Evolutionary conservation across 2,329 filamentous ascomycete genomes (phyloP).

Genomic region (Penicillium janthinellum): DNA sequence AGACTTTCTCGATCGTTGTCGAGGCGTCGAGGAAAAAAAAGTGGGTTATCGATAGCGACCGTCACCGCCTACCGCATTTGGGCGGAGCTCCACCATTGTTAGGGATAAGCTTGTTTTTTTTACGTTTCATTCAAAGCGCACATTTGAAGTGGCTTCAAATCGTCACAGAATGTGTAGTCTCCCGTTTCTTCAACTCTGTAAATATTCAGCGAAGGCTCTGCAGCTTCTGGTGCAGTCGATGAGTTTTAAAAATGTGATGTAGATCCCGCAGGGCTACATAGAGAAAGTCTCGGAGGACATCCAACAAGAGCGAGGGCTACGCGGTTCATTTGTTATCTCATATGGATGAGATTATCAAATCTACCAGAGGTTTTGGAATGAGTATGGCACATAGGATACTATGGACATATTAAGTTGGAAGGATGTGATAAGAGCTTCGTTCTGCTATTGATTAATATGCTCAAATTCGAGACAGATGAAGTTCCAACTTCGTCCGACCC

Average conservation of each 20-base stretch:
- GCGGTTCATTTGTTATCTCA: background rate
- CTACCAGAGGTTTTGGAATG: background rate
- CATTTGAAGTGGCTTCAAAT: too few species aligned
- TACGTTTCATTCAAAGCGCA: background rate
- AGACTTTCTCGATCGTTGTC: slow-evolving; percentile 10
- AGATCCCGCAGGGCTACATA: background rate
- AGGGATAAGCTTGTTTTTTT: background rate
- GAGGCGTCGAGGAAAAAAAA: slow-evolving; percentile 26
- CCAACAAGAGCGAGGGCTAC: background rate
- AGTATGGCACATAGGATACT: background rate
- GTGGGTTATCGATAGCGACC: slow-evolving; percentile 28
- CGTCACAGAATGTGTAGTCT: too few species aligned
- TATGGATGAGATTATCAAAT: background rate
- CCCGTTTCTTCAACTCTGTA: too few species aligned
- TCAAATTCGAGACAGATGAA: background rate
- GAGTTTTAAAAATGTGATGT: background rate
- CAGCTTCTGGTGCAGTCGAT: too few species aligned
- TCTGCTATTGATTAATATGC: background rate
- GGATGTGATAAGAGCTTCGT: background rate
- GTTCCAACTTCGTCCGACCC: background rate
- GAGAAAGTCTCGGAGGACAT: background rate
- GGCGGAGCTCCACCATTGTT: background rate
- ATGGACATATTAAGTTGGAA: too few species aligned
- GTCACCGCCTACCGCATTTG: slow-evolving; percentile 24
- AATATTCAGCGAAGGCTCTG: background rate